Percentiles rank a stretch among this genome's conserved stretches.
phyloP scores from a whole-genome alignment of 2,329 filamentous ascomycete species.

The Bipolaris sorokiniana region DNA sequence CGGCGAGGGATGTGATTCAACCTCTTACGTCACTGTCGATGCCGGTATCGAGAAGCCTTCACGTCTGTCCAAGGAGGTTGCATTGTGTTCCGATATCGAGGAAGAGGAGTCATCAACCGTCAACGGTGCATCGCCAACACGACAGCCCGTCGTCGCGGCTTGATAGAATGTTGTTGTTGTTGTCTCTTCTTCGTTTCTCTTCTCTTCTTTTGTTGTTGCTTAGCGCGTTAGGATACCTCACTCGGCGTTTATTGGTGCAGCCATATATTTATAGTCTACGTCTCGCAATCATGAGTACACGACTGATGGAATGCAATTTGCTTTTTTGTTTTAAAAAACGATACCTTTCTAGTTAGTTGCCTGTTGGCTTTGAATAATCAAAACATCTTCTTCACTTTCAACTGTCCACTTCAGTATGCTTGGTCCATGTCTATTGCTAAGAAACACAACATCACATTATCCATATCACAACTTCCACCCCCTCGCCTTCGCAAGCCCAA shows the following conservation, averaged over 20 bases:
- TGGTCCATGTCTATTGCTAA: no score
- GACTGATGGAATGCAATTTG: neutral
- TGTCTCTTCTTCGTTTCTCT: neutral
- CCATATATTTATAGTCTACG: neutral
- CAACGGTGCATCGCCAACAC: neutral
- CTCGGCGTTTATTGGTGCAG: neutral
- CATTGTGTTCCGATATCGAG: neutral
- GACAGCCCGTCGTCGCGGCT: neutral
- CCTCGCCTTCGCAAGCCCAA: constrained; percentile 46
- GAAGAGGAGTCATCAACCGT: neutral
- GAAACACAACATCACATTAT: no score
- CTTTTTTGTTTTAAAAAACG: neutral
- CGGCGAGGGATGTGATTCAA: constrained; percentile 45
- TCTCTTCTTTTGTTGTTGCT: neutral
- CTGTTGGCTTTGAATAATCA: neutral
- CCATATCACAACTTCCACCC: constrained; percentile 51
- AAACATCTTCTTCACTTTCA: neutral
- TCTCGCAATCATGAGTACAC: neutral
- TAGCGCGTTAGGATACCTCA: constrained; percentile 1
- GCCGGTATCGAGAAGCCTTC: constrained; percentile 44
- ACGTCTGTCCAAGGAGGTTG: constrained; percentile 37
- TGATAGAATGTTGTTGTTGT: neutral
- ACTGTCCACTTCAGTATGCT: neutral
- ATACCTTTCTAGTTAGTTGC: neutral
- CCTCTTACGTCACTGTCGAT: constrained; percentile 47